These are phyloP conservation scores for Tribonema minus DNA, from an alignment of 108 stramenopile genomes.

Conservation along the genomic window DNA sequence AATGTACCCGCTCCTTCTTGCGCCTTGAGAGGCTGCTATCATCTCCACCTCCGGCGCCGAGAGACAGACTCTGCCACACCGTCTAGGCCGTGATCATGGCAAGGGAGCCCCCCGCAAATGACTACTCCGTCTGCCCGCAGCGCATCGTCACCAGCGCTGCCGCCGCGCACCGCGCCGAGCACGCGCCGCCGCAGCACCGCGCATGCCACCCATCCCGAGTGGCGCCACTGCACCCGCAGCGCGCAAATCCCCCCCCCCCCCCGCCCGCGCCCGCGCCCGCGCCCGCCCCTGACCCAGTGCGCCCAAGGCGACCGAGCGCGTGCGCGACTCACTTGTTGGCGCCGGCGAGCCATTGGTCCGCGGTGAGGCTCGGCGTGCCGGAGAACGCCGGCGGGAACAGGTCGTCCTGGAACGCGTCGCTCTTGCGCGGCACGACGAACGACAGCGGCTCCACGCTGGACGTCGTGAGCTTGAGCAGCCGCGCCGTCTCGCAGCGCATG, in stretches of 20 bases:
- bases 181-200: too few species aligned
- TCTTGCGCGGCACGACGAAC: slow-evolving; percentile 93
- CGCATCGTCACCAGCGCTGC: too few species aligned
- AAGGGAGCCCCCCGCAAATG: too few species aligned
- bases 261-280: not conserved
- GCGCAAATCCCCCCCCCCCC: not conserved
- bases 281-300: slow-evolving; percentile 7
- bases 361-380: slow-evolving; percentile 75
- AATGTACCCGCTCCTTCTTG: too few species aligned
- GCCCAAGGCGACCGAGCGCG: not conserved
- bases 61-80: too few species aligned
- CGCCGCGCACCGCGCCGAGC: too few species aligned
- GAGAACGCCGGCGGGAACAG: slow-evolving; percentile 87
- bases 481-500: slow-evolving; percentile 84
- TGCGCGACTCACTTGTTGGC: slow-evolving; percentile 70
- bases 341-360: slow-evolving; percentile 85
- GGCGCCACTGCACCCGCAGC: not conserved
- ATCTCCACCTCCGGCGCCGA: too few species aligned
- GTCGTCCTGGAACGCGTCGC: slow-evolving; percentile 95
- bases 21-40: too few species aligned
- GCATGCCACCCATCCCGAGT: not conserved
- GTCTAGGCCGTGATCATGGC: too few species aligned
- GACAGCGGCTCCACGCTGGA: slow-evolving; percentile 78
- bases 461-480: slow-evolving; percentile 89
- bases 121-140: too few species aligned